These are phyloP conservation scores for Sphaerosporella brunnea DNA, from an alignment of 495 filamentous ascomycete genomes.

Conservation along the genomic window DNA sequence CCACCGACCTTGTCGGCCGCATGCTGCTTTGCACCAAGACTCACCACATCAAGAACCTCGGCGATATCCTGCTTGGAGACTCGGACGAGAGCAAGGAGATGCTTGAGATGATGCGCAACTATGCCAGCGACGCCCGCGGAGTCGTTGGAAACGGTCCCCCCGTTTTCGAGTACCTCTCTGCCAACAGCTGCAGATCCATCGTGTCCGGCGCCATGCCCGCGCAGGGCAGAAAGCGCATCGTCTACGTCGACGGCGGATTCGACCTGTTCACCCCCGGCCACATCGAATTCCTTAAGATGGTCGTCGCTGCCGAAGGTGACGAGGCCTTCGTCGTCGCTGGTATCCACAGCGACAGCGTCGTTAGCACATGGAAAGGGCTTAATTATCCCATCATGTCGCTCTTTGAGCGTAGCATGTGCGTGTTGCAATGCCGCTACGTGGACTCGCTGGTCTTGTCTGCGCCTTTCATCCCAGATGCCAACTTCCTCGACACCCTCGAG, in stretches of 20 bases:
- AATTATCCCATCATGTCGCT: slow-evolving; percentile 99
- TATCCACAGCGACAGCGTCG: slow-evolving; percentile 82
- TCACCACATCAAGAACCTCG: slow-evolving; percentile 58
- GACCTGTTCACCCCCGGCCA: slow-evolving; percentile 95
- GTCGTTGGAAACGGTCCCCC: slow-evolving; percentile 18
- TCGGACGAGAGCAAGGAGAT: slow-evolving; percentile 40
- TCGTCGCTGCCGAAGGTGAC: slow-evolving; percentile 41
- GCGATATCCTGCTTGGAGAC: slow-evolving; percentile 34
- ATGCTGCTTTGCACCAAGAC: slow-evolving; percentile 86
- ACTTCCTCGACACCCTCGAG: slow-evolving; percentile 51
- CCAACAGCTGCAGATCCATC: slow-evolving; percentile 42
- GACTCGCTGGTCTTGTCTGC: slow-evolving; percentile 74
- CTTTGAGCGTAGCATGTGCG: slow-evolving; percentile 86
- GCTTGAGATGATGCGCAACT: slow-evolving; percentile 54
- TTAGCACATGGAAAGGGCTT: slow-evolving; percentile 87
- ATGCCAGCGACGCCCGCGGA: slow-evolving; percentile 61
- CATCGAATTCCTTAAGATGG: slow-evolving; percentile 75
- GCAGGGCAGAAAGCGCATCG: slow-evolving; percentile 63
- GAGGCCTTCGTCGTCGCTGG: slow-evolving; percentile 86
- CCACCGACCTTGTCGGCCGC: slow-evolving; percentile 87
- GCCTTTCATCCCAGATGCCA: slow-evolving; percentile 60
- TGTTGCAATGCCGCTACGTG: slow-evolving; percentile 86
- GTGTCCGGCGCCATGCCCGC: slow-evolving; percentile 48
- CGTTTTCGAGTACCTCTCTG: slow-evolving; percentile 25
- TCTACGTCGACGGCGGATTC: slow-evolving; percentile 93